Conservation (phyloP, 805 yeast genomes). For the Starmerella kuoi region DNA sequence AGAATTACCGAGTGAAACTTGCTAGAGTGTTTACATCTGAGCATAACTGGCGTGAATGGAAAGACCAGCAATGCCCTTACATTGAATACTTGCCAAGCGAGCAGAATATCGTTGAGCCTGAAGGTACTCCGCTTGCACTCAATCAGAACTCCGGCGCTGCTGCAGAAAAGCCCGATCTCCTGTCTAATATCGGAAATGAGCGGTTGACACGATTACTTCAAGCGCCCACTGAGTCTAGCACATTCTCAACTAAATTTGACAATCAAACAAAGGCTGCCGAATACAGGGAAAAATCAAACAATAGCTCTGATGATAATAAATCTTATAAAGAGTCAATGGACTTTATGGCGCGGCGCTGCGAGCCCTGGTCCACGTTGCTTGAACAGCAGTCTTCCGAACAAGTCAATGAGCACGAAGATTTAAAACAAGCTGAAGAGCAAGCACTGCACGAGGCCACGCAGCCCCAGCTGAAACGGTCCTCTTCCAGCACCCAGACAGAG, state of each 20-base stretch:
- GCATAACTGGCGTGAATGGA: conserved; percentile 4
- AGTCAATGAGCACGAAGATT: background rate
- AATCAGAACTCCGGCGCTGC: no score
- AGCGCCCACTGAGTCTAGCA: background rate
- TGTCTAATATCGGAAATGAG: background rate
- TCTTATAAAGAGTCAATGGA: background rate
- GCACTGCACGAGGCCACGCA: background rate
- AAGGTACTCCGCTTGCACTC: background rate
- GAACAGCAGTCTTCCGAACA: background rate
- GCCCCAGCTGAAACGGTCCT: background rate
- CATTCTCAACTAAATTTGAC: background rate
- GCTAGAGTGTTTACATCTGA: background rate
- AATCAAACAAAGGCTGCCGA: no score
- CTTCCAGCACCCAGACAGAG: conserved; percentile 1
- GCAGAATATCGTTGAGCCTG: background rate
- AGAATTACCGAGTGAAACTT: background rate
- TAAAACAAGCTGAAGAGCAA: conserved; percentile 1
- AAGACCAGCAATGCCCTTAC: conserved; percentile 3
- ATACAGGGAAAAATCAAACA: background rate
- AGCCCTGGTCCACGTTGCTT: conserved; percentile 2
- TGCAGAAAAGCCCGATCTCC: no score
- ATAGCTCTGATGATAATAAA: background rate
- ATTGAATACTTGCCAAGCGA: no score
- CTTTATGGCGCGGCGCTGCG: background rate
- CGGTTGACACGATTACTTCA: conserved; percentile 1